Percentiles rank a stretch among this genome's conserved stretches.
phyloP scores from a whole-genome alignment of 2,329 filamentous ascomycete species.

The Pseudogymnoascus sp. region DNA sequence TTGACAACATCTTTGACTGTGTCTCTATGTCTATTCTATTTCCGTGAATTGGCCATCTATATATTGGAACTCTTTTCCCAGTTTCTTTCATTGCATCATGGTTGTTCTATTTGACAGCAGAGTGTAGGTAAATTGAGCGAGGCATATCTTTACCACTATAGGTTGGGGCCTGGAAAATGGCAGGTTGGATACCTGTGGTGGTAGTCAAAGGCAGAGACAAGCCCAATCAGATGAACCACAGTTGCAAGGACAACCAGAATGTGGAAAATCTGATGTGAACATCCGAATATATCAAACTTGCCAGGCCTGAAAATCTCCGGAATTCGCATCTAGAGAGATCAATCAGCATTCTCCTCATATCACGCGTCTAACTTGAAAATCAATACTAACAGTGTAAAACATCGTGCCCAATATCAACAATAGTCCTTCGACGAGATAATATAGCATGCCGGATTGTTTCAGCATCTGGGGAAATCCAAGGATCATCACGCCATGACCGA shows the following conservation, averaged over 20 bases:
- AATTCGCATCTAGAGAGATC: constrained; percentile 14
- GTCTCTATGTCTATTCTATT: neutral
- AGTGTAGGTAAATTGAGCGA: neutral
- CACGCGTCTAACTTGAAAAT: neutral
- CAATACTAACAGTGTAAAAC: constrained; percentile 11
- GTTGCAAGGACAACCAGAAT: constrained; percentile 17
- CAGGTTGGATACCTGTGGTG: constrained; percentile 3
- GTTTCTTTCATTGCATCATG: neutral
- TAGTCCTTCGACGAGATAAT: constrained; percentile 17
- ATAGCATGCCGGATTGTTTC: constrained; percentile 18
- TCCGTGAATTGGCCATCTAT: neutral
- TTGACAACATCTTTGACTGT: neutral
- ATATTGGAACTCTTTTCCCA: neutral
- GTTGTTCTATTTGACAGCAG: neutral
- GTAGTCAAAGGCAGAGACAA: constrained; percentile 16
- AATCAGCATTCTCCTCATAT: neutral
- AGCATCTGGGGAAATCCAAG: constrained; percentile 16
- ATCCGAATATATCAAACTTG: constrained; percentile 20
- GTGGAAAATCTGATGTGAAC: constrained; percentile 23
- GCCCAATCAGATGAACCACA: constrained; percentile 15
- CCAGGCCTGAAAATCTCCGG: constrained; percentile 19
- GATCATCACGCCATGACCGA: constrained; percentile 21
- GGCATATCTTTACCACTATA: neutral
- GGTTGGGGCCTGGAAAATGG: neutral
- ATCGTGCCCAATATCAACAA: constrained; percentile 15